phyloP scores from a whole-genome alignment of 352 stramenopile species.

The Phytopythium chamaehyphon region DNA sequence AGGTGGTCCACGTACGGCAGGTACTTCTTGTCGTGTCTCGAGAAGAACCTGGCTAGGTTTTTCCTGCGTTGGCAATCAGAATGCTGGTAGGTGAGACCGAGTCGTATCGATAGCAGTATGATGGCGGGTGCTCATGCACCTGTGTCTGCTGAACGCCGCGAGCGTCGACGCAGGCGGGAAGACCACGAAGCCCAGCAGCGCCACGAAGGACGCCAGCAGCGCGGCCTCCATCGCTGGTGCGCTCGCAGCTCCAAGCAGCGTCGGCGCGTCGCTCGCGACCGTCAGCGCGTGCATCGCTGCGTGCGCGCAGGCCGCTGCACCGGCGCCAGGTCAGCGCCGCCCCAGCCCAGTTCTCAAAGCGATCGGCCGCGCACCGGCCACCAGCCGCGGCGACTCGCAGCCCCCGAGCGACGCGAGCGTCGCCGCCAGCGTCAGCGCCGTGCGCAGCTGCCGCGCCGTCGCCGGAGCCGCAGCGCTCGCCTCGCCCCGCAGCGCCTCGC shows the following conservation, averaged over 20 bases:
- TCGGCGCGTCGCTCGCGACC: too few relatives aligned
- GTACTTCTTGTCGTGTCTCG: slow-evolving; percentile 40
- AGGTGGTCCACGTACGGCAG: slow-evolving; percentile 30
- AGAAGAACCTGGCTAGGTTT: slow-evolving; percentile 40
- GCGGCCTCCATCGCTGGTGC: slow-evolving; percentile 20
- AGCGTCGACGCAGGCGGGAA: slow-evolving; percentile 37
- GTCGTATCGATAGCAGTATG: not conserved
- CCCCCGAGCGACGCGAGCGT: slow-evolving; percentile 10
- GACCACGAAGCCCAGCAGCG: slow-evolving; percentile 31
- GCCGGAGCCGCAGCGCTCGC: not conserved
- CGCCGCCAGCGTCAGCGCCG: slow-evolving; percentile 13
- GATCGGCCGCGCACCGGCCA: slow-evolving; percentile 12
- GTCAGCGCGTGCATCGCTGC: slow-evolving; percentile 14
- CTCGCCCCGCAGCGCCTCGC: too few relatives aligned
- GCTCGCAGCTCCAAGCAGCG: too few relatives aligned
- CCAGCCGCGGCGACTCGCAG: slow-evolving; percentile 9
- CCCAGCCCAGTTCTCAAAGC: too few relatives aligned
- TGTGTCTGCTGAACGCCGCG: slow-evolving; percentile 23
- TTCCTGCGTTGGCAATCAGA: slow-evolving; percentile 11
- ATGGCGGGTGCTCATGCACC: slow-evolving; percentile 13
- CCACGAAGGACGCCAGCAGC: slow-evolving; percentile 23
- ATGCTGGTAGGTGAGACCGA: not conserved
- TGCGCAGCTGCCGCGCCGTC: slow-evolving; percentile 5
- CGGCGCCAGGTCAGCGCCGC: too few relatives aligned
- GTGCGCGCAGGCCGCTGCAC: slow-evolving; percentile 11